Percentiles rank a stretch among this genome's conserved stretches.
Evolutionary conservation across 1,284 basidiomycete species (phyloP).

Genomic region (Trichosporon sp.): DNA sequence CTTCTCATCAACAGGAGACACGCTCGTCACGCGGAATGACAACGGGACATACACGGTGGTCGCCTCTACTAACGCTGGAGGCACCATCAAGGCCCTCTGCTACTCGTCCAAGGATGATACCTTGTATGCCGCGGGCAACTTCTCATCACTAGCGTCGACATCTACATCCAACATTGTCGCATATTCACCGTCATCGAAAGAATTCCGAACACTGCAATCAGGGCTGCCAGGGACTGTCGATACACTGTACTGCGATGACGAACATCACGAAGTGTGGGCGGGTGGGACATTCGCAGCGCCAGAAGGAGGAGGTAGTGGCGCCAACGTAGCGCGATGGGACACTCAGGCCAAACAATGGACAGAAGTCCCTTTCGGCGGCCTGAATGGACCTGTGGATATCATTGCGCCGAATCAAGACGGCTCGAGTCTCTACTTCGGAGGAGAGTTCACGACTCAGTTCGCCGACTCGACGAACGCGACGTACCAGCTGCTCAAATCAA

Average conservation of each 20-base stretch:
- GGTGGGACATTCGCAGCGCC: slow-evolving; percentile 68
- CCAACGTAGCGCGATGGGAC: slow-evolving; percentile 76
- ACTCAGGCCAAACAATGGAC: slow-evolving; percentile 57
- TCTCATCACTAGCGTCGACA: slow-evolving; percentile 30
- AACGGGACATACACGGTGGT: slow-evolving; percentile 27
- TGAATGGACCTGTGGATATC: slow-evolving; percentile 70
- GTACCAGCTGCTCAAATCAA: slow-evolving; percentile 54
- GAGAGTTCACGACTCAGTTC: slow-evolving; percentile 72
- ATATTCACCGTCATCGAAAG: slow-evolving; percentile 26
- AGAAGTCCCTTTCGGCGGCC: slow-evolving; percentile 71
- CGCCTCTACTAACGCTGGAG: slow-evolving; percentile 40
- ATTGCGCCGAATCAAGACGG: slow-evolving; percentile 70
- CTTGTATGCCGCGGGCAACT: slow-evolving; percentile 42
- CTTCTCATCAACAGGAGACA: slow-evolving; percentile 38
- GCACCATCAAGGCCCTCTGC: slow-evolving; percentile 38
- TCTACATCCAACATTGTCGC: slow-evolving; percentile 32
- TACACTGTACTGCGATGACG: slow-evolving; percentile 74
- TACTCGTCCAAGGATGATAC: slow-evolving; percentile 33
- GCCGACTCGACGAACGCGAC: slow-evolving; percentile 59
- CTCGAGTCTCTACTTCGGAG: slow-evolving; percentile 75
- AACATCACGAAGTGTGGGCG: slow-evolving; percentile 68
- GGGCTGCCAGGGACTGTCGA: slow-evolving; percentile 62
- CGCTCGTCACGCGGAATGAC: slow-evolving; percentile 25
- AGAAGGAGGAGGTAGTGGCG: slow-evolving; percentile 40
- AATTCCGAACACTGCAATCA: slow-evolving; percentile 23